Base-by-base conservation (phyloP, 345 rosid genomes). In the Kernera saxatilis region DNA sequence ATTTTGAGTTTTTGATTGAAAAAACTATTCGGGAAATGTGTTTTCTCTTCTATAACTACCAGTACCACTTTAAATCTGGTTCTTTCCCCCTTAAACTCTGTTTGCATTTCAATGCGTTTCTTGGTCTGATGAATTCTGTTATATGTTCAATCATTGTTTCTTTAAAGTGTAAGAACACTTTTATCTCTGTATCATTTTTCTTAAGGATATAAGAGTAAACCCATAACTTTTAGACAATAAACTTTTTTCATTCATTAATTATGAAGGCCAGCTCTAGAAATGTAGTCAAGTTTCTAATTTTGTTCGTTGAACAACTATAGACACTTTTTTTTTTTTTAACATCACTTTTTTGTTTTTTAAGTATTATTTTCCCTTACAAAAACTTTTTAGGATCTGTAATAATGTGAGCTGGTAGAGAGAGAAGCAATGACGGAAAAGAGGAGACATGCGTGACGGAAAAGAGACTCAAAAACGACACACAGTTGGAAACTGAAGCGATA, bases 401-500 rank as follows among this genome's bases (percentile, higher is more conserved):
- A 14, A 18, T 40, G 43, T 13, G 44, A 40, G 17, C 7, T 14
- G 44, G 0, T 1, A 14, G 44, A 26, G 49, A 23, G 37, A 23
- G n/a, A 33, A 48, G 30, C 26, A 44, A 63, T 63, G 46, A 48
- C 52, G 5, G 30, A 5, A 58, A 40, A 54, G 61, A 25, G 36
- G 51, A 48, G 67, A 66, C 72, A 74, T 67, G 73, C 74, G 69
- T 75, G 57, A 26, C 74, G 74, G 69, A 5, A 4, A 75, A 68
- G 64, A 52, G 12, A 68, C 74, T 75, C 69, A 68, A 60, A 67
- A 75, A 60, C 78, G 29, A 67, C 64, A 68, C 69, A 68, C 64
- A 52, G 33, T 75, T 68, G 40, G 37, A 52, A 33, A 43, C 64
- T 52, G 37, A 50, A 41, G 62, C 35, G 43, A 68, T 50, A 51